phyloP scores from a whole-genome alignment of 371 early-diverging fungal species.

The Smittium culicis region DNA sequence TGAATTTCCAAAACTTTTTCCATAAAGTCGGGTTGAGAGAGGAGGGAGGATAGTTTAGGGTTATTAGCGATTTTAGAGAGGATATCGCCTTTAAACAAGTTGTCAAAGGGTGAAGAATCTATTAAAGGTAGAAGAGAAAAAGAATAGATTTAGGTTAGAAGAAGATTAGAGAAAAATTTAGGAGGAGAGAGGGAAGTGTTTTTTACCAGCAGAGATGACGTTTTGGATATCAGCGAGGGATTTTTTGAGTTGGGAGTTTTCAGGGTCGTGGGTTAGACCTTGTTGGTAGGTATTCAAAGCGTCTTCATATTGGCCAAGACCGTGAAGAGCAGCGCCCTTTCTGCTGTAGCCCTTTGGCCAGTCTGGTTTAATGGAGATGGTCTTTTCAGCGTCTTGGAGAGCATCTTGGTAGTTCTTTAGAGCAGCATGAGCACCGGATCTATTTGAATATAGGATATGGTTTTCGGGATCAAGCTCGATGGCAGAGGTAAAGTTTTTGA shows the following conservation, averaged over 20 bases:
- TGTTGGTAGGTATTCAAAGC: conserved; percentile 56
- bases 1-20: conserved; percentile 51
- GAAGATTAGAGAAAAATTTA: neutral
- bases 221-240: conserved; percentile 52
- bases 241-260: conserved; percentile 50
- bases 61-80: conserved; percentile 58
- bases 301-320: conserved; percentile 45
- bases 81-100: conserved; percentile 43
- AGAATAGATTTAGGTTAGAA: neutral
- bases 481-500: conserved; percentile 57
- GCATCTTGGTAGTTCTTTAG: conserved; percentile 57
- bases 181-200: too few species aligned
- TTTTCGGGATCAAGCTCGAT: conserved; percentile 62
- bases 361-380: conserved; percentile 54
- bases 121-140: neutral
- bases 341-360: conserved; percentile 85
- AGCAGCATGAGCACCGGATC: conserved; percentile 67
- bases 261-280: conserved; percentile 63
- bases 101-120: conserved; percentile 16
- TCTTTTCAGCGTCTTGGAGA: conserved; percentile 66
- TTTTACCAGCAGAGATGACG: conserved; percentile 15
- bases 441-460: conserved; percentile 81
- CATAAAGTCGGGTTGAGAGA: conserved; percentile 58
- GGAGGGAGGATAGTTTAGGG: conserved; percentile 49
- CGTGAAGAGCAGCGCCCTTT: conserved; percentile 69